Evolutionary conservation across 2,329 filamentous ascomycete species (phyloP).

Genomic region (Fusarium kyushuense): DNA sequence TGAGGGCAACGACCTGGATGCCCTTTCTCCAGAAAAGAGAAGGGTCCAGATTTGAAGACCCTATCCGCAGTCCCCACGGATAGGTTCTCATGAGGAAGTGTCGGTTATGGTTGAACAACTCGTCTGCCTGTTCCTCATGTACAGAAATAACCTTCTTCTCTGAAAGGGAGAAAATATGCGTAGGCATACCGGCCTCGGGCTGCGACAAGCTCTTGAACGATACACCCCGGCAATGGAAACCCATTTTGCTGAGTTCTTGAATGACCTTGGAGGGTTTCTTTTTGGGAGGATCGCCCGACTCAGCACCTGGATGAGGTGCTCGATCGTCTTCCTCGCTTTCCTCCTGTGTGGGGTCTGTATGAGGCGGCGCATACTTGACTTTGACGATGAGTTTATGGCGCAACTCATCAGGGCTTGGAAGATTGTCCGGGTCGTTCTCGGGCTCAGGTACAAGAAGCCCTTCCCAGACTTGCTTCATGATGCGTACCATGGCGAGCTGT

Average conservation of each 20-base stretch:
- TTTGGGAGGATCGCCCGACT: conserved; percentile 58
- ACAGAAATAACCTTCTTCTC: conserved; percentile 73
- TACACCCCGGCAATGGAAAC: conserved; percentile 85
- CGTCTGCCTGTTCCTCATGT: conserved; percentile 61
- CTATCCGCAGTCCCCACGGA: conserved; percentile 83
- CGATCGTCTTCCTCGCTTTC: conserved; percentile 54
- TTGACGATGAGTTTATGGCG: conserved; percentile 85
- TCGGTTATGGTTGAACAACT: conserved; percentile 84
- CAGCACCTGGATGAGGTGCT: conserved; percentile 52
- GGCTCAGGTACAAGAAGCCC: conserved; percentile 73
- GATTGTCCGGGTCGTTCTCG: conserved; percentile 59
- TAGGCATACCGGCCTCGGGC: conserved; percentile 74
- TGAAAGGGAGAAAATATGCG: conserved; percentile 76
- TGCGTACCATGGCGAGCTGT: conserved; percentile 90
- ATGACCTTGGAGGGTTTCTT: conserved; percentile 73
- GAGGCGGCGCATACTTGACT: conserved; percentile 74
- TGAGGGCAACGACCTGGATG: conserved; percentile 90
- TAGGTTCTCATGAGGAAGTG: conserved; percentile 88
- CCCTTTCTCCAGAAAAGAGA: conserved; percentile 88
- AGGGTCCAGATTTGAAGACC: conserved; percentile 89
- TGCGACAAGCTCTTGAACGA: conserved; percentile 84
- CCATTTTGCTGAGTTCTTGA: conserved; percentile 78
- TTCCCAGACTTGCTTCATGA: conserved; percentile 89
- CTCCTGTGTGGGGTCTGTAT: conserved; percentile 48
- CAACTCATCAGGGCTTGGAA: conserved; percentile 78